These are phyloP conservation scores for Talaromyces funiculosus DNA, from an alignment of 2,329 filamentous ascomycete species.

Conservation along the genomic window DNA sequence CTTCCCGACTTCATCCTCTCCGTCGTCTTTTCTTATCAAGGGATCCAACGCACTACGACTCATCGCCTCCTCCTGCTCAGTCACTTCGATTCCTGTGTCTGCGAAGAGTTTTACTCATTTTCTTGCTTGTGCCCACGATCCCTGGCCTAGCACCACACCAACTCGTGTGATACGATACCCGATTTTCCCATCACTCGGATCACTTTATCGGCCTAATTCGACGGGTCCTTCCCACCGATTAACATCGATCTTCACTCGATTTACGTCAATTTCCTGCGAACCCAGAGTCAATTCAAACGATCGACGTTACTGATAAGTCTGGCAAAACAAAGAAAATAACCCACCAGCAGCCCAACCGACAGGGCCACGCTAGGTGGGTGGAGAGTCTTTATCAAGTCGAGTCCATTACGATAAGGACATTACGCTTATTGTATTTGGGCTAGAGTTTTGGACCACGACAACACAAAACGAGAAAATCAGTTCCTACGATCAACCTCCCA, in stretches of 20 bases:
- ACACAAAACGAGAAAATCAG: too few species aligned
- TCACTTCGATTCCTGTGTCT: background rate
- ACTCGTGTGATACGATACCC: background rate
- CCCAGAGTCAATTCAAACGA: background rate
- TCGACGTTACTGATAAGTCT: background rate
- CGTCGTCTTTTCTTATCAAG: background rate
- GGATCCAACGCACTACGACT: background rate
- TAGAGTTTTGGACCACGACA: background rate
- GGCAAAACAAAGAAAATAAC: conserved; percentile 9
- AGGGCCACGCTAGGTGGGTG: conserved; percentile 22
- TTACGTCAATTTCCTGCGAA: background rate
- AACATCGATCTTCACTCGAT: conserved; percentile 1
- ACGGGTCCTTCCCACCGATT: background rate
- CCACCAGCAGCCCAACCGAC: conserved; percentile 21
- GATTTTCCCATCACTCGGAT: background rate
- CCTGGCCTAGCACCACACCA: background rate
- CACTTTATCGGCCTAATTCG: background rate
- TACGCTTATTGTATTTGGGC: background rate
- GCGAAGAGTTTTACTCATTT: background rate
- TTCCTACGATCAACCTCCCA: background rate
- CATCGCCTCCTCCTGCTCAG: background rate
- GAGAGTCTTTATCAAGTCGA: conserved; percentile 1
- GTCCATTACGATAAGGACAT: background rate
- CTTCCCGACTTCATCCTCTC: background rate
- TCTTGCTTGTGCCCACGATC: background rate